Percentiles rank a stretch among this genome's conserved stretches.
Evolutionary conservation across 2,329 filamentous ascomycete genomes (phyloP).

Genomic region (Botrytis cinerea): DNA sequence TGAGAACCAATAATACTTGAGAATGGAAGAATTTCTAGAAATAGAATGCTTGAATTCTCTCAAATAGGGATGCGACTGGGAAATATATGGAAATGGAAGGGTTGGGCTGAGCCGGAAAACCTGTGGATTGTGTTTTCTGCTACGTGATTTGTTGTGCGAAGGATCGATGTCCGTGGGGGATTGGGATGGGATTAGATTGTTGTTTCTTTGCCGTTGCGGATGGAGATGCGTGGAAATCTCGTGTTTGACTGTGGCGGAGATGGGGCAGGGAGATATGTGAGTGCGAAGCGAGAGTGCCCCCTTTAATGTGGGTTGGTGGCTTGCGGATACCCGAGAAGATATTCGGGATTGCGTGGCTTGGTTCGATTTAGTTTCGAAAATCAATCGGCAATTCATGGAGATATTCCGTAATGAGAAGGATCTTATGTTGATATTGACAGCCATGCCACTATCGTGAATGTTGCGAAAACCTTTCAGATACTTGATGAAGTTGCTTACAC

Average conservation of each 20-base stretch:
- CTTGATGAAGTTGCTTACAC: neutral
- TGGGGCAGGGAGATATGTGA: neutral
- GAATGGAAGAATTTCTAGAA: neutral
- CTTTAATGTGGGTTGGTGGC: neutral
- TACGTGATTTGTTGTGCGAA: neutral
- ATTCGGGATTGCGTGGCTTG: neutral
- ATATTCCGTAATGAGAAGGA: too few relatives aligned
- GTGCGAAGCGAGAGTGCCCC: conserved; percentile 10
- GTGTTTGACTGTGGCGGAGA: conserved; percentile 9
- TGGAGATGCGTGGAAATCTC: neutral
- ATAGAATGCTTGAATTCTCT: neutral
- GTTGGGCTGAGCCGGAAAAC: neutral
- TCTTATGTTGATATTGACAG: neutral
- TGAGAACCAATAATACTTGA: neutral
- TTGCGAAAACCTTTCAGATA: neutral
- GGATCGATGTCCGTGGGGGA: neutral
- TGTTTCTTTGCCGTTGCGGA: too few relatives aligned
- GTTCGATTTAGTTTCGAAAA: neutral
- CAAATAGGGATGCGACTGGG: too few relatives aligned
- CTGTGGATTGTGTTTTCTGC: neutral
- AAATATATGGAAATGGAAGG: neutral
- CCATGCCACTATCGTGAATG: neutral
- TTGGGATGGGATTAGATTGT: neutral
- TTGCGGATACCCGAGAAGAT: neutral
- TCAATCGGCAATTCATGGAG: too few relatives aligned